Base-by-base conservation (phyloP, 2,329 filamentous ascomycete genomes). In the Chaetomium sp. region DNA sequence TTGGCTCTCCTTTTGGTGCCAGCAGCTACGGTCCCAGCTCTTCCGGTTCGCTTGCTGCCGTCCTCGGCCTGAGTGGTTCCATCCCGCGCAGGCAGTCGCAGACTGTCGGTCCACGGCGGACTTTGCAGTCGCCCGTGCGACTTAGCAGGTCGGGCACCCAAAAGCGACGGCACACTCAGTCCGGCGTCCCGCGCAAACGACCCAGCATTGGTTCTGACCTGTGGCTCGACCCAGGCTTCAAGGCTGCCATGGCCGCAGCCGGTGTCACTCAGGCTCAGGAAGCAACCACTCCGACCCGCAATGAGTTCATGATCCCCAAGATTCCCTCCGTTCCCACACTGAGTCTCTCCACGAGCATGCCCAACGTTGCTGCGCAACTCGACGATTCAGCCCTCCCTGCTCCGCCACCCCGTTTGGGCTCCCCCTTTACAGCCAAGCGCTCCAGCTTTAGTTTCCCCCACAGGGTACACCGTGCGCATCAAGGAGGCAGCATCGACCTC, bases 21-120 rank as follows among this genome's bases (percentile, higher is more conserved):
- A 78, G 74, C 58, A 85, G 81, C 61, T 85, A 85, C 61, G 82
- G 82, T 0, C 82, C 81, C 1, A 84, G 79, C 67, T 81, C 81
- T 10, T 82, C 81, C 4, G 72, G 69, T 14, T 73, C 75, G 0
- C 67, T 81, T 6, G 71, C 71, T 3, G 73, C 72, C 6, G 70
- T 69, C 43, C 67, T 75, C 11, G 69, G 66, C 7, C 56, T 72
- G 36, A 68, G 69, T 9, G 68, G 59, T 44, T 54, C 69, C 4
- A 69, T 70, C 46, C 64, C 69, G 2, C 70, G 70, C 37, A 67
- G 73, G 35, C 77, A 78, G 57, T 74, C 74, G 11, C 74, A 76
- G 57, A 80, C 79, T 0, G 66, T 80, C 14, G 78, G 76, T 12
- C 72, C 74, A 11, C 77, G 75, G 27, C 78, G 74, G 14, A 71